Evolutionary conservation across 2,329 filamentous ascomycete genomes (phyloP).

Genomic region (Aureobasidium musti): DNA sequence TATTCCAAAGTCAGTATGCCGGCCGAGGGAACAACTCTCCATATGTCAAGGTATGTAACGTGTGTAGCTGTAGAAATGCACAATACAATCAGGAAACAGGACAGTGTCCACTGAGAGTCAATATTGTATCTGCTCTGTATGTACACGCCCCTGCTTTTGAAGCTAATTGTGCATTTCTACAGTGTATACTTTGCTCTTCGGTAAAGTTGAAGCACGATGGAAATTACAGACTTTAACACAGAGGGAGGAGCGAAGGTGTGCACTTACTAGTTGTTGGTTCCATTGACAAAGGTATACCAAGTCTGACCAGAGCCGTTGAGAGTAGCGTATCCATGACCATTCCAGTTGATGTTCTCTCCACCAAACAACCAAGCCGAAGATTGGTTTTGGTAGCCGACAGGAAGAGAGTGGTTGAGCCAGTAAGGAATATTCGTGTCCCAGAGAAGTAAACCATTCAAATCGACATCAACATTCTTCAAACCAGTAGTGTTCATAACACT

Average conservation of each 20-base stretch:
- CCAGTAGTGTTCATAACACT: constrained; percentile 54
- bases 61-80: too few relatives aligned
- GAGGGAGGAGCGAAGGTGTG: too few relatives aligned
- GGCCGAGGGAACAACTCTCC: too few relatives aligned
- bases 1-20: background rate
- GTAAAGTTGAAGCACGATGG: too few relatives aligned
- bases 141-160: too few relatives aligned
- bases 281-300: constrained; percentile 57
- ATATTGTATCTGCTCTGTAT: too few relatives aligned
- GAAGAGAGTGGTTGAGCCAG: constrained; percentile 56
- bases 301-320: constrained; percentile 62
- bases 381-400: constrained; percentile 59
- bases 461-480: constrained; percentile 52
- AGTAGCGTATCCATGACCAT: constrained; percentile 56
- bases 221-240: too few relatives aligned
- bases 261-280: constrained; percentile 47
- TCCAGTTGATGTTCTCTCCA: constrained; percentile 54
- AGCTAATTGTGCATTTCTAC: too few relatives aligned
- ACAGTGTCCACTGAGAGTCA: too few relatives aligned
- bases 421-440: constrained; percentile 51
- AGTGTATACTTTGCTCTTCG: too few relatives aligned
- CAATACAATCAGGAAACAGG: too few relatives aligned
- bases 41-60: too few relatives aligned
- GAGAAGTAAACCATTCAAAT: constrained; percentile 52
- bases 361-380: constrained; percentile 58